These are phyloP conservation scores for Scenedesmus sp. DNA, from an alignment of 163 green algal species.

Conservation along the genomic window DNA sequence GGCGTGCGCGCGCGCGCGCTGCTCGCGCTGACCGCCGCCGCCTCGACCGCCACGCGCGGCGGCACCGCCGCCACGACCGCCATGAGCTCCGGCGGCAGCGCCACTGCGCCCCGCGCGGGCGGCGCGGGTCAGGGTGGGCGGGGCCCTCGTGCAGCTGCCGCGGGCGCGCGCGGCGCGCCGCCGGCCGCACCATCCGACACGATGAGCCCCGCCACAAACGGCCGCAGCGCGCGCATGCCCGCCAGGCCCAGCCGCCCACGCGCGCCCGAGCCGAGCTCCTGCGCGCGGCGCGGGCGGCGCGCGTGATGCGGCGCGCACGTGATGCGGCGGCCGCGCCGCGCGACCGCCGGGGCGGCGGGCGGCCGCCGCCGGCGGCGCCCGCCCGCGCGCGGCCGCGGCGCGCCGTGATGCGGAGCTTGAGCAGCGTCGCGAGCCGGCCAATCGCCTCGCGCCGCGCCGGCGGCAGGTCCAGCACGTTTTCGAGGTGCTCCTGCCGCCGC, in stretches of 20 bases:
- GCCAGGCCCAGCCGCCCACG: conserved; percentile 39
- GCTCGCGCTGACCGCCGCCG: conserved; percentile 1
- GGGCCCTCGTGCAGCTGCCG: no score
- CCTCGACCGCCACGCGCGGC: not conserved
- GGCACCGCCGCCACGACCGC: not conserved
- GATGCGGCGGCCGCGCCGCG: no score
- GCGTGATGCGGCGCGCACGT: no score
- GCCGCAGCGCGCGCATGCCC: conserved; percentile 61
- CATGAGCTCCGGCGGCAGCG: not conserved
- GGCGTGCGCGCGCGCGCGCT: not conserved
- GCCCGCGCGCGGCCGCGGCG: not conserved
- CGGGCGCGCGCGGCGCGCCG: no score
- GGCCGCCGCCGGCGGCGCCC: no score
- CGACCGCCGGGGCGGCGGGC: no score
- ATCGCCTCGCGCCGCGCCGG: conserved; percentile 52
- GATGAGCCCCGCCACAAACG: conserved; percentile 65
- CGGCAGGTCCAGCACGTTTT: conserved; percentile 65
- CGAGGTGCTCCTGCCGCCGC: conserved; percentile 67
- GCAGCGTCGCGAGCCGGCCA: conserved; percentile 53
- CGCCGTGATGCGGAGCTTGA: conserved; percentile 66
- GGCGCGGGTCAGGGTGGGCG: no score
- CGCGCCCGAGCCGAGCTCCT: conserved; percentile 47
- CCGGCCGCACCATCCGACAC: conserved; percentile 54
- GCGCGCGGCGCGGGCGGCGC: no score
- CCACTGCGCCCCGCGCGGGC: conserved; percentile 6